These are phyloP conservation scores for Gardenia jasminoides DNA, from an alignment of 257 asterid genomes.

Conservation along the genomic window DNA sequence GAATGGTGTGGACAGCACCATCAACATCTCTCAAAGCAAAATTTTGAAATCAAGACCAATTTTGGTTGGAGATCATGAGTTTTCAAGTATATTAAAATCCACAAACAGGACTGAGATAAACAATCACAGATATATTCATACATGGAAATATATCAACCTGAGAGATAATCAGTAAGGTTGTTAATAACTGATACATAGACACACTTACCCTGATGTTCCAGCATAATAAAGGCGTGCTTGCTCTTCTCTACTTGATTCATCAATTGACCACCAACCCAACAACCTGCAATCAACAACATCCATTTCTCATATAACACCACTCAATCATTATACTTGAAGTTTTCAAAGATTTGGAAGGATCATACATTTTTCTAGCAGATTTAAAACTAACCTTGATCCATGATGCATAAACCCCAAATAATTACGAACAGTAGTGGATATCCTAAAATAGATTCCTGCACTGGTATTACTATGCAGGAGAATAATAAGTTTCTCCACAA, in stretches of 20 bases:
- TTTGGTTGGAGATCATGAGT: too few species aligned
- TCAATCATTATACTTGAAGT: background rate
- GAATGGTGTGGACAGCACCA: background rate
- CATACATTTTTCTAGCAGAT: constrained; percentile 7
- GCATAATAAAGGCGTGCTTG: constrained; percentile 78
- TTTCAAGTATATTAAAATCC: background rate
- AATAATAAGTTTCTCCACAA: constrained; percentile 47
- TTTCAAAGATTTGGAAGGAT: background rate
- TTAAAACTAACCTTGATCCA: constrained; percentile 66
- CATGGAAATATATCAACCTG: background rate
- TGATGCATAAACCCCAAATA: constrained; percentile 73
- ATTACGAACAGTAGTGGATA: constrained; percentile 58
- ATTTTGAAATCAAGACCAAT: background rate
- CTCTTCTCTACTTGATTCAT: constrained; percentile 92
- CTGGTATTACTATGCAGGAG: constrained; percentile 39
- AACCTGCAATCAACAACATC: constrained; percentile 46
- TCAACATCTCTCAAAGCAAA: background rate
- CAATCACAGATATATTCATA: background rate
- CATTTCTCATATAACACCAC: background rate
- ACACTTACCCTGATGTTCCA: constrained; percentile 64
- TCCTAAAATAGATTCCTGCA: constrained; percentile 52
- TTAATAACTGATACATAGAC: background rate
- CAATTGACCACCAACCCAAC: constrained; percentile 99
- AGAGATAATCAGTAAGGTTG: background rate
- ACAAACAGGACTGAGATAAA: background rate